A percentile compares a stretch with the other conserved stretches of the same genome.
phyloP scores from a whole-genome alignment of 768 basidiomycete species.

The Pulveroboletus ravenelii region DNA sequence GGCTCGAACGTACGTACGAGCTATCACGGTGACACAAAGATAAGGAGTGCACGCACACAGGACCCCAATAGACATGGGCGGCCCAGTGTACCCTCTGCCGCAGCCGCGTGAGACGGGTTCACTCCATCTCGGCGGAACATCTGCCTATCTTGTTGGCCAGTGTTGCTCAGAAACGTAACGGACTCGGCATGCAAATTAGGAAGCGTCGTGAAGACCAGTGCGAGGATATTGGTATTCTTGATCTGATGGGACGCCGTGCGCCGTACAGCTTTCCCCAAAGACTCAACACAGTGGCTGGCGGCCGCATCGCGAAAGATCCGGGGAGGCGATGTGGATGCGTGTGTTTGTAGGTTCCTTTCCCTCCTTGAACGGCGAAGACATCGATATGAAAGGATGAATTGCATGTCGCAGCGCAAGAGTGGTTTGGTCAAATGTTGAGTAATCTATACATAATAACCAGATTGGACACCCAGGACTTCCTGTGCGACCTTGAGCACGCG shows the following conservation, averaged over 20 bases:
- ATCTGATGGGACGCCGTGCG: background rate
- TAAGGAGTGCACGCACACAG: constrained; percentile 14
- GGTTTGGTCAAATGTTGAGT: background rate
- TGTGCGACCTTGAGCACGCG: constrained; percentile 10
- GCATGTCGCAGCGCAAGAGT: background rate
- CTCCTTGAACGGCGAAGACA: background rate
- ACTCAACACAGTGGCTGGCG: background rate
- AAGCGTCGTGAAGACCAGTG: constrained; percentile 1
- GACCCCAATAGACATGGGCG: constrained; percentile 17
- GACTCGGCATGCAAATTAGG: background rate
- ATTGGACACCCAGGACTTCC: background rate
- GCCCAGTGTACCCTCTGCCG: constrained; percentile 12
- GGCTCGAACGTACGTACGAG: constrained; percentile 15
- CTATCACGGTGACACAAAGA: constrained; percentile 2
- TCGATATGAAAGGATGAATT: background rate
- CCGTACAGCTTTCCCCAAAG: background rate
- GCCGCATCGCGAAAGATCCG: background rate
- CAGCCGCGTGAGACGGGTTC: background rate
- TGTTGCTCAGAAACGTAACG: background rate
- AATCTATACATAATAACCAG: constrained; percentile 3
- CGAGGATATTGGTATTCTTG: background rate
- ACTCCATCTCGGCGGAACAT: background rate
- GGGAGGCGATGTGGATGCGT: background rate
- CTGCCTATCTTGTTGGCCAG: background rate
- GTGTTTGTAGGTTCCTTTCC: background rate